Percentiles rank a stretch among this genome's conserved stretches.
phyloP scores from a whole-genome alignment of 805 yeast genomes.

The Nakazawaea laoshanensis region DNA sequence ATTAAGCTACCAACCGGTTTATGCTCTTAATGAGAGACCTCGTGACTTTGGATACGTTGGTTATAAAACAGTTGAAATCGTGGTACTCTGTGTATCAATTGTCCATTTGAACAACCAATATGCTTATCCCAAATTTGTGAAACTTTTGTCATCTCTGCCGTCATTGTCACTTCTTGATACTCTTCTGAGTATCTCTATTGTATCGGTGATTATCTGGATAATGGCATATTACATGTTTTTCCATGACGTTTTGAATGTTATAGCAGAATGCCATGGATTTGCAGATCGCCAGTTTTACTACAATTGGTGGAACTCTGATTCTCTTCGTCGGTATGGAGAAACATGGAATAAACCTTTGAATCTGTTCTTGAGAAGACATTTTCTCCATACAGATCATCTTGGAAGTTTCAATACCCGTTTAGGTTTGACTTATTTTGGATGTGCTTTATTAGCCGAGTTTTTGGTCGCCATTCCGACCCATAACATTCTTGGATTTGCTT shows the following conservation, averaged over 20 bases:
- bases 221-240: conserved; percentile 31
- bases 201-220: conserved; percentile 34
- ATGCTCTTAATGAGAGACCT: conserved; percentile 25
- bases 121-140: conserved; percentile 33
- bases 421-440: too few relatives aligned
- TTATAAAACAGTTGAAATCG: conserved; percentile 26
- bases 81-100: conserved; percentile 19
- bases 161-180: conserved; percentile 19
- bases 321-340: conserved; percentile 38
- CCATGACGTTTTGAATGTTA: conserved; percentile 30
- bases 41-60: conserved; percentile 22
- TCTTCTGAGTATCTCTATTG: conserved; percentile 27
- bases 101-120: conserved; percentile 31
- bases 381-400: too few relatives aligned
- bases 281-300: conserved; percentile 37
- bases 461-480: conserved; percentile 38
- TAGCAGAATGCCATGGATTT: conserved; percentile 34
- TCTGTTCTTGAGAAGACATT: conserved; percentile 32
- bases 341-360: conserved; percentile 37
- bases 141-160: conserved; percentile 12
- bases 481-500: conserved; percentile 36
- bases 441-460: conserved; percentile 37
- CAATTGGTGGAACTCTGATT: conserved; percentile 45
- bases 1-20: conserved; percentile 37
- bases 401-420: too few relatives aligned